Percentiles rank a stretch among this genome's conserved stretches.
These are phyloP conservation scores for Raphidocelis subcapitata DNA, from an alignment of 139 green algal species.

Conservation along the genomic window DNA sequence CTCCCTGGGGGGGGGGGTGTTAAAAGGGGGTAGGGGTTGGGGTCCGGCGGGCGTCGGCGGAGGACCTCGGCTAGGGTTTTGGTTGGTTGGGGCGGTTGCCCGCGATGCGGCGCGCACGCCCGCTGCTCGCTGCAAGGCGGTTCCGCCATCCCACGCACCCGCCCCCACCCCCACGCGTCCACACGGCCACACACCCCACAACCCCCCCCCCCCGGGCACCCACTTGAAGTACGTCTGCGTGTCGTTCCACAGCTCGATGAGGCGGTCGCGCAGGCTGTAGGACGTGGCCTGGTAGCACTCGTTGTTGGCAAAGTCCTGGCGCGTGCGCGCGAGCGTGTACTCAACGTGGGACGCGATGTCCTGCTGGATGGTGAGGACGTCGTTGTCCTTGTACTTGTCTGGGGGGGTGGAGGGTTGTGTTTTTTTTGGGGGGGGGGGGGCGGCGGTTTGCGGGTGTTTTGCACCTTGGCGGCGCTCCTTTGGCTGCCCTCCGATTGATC, in stretches of 20 bases:
- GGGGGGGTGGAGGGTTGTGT: constrained; percentile 8
- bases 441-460: background rate
- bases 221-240: constrained; percentile 95
- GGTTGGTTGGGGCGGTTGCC: too few relatives aligned
- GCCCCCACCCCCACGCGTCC: background rate
- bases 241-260: constrained; percentile 99
- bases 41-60: too few relatives aligned
- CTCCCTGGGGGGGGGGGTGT: constrained; percentile 50
- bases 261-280: constrained; percentile 85
- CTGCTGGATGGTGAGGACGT: constrained; percentile 95
- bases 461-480: background rate
- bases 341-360: constrained; percentile 98
- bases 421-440: background rate
- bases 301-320: constrained; percentile 90
- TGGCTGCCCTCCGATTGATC: background rate
- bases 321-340: constrained; percentile 94
- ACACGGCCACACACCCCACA: background rate
- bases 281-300: constrained; percentile 94
- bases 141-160: too few relatives aligned
- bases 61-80: too few relatives aligned
- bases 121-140: too few relatives aligned
- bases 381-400: constrained; percentile 96
- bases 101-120: too few relatives aligned
- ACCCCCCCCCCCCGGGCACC: background rate
- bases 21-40: background rate